Evolutionary conservation across 768 basidiomycete genomes (phyloP).

Genomic region (Xanthoconium purpureum): DNA sequence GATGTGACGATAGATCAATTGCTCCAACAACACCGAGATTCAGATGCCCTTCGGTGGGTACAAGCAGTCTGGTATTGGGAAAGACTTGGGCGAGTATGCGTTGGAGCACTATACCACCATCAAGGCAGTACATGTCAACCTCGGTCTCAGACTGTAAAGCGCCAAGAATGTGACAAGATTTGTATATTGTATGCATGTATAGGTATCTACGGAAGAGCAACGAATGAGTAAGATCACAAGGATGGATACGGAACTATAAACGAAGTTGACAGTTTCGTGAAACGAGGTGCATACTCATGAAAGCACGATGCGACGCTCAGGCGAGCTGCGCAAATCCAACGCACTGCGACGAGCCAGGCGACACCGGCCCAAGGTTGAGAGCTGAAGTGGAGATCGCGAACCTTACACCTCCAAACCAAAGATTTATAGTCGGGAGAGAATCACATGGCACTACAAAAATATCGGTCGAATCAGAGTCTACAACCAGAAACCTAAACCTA

Average conservation of each 20-base stretch:
- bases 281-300: too few relatives aligned
- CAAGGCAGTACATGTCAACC: slow-evolving; percentile 10
- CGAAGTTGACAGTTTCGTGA: too few relatives aligned
- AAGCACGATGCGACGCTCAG: too few relatives aligned
- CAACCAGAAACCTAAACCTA: slow-evolving; percentile 3
- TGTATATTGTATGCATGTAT: not conserved
- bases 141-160: slow-evolving; percentile 1
- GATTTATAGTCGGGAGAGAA: slow-evolving; percentile 23
- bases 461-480: not conserved
- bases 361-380: not conserved
- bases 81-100: slow-evolving; percentile 10
- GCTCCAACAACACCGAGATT: slow-evolving; percentile 1
- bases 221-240: too few relatives aligned
- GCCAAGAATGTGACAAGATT: not conserved
- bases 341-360: not conserved
- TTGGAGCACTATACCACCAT: slow-evolving; percentile 10
- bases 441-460: slow-evolving; percentile 26
- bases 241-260: too few relatives aligned
- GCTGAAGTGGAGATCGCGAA: slow-evolving; percentile 27
- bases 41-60: slow-evolving; percentile 12
- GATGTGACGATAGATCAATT: slow-evolving; percentile 1
- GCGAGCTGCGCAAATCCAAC: too few relatives aligned
- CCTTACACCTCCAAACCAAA: slow-evolving; percentile 35
- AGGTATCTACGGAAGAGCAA: not conserved
- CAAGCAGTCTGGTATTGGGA: slow-evolving; percentile 10